These are phyloP conservation scores for Cyclotella distinguenda DNA, from an alignment of 108 stramenopile species.

Conservation along the genomic window DNA sequence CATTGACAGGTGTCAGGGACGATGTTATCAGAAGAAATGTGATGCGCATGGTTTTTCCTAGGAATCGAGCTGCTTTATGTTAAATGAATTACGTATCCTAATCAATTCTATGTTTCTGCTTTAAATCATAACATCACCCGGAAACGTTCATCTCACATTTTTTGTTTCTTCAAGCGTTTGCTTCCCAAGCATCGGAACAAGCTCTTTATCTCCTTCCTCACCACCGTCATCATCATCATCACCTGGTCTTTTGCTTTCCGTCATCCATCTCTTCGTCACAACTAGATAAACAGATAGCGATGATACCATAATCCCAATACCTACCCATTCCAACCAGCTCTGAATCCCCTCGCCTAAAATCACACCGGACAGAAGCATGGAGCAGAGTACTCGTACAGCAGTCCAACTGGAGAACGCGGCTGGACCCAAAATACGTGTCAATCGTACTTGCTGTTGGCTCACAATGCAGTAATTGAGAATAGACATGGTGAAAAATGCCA, in stretches of 20 bases:
- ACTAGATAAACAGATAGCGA: constrained; percentile 16
- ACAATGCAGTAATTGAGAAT: constrained; percentile 7
- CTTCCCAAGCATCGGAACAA: constrained; percentile 15
- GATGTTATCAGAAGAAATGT: no score
- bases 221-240: not conserved
- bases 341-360: constrained; percentile 13
- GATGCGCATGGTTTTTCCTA: no score
- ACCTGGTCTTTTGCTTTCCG: not conserved
- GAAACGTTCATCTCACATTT: no score
- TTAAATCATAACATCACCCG: no score
- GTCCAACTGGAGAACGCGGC: constrained; percentile 10
- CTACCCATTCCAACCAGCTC: constrained; percentile 16
- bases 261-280: constrained; percentile 18
- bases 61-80: no score
- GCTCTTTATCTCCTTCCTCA: not conserved
- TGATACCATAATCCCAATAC: constrained; percentile 8
- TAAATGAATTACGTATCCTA: no score
- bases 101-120: no score
- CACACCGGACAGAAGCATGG: constrained; percentile 7
- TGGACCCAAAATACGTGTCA: constrained; percentile 20
- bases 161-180: not conserved
- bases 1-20: not conserved
- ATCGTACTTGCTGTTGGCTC: constrained; percentile 1
- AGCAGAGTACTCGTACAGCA: constrained; percentile 11
- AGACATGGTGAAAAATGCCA: constrained; percentile 11